Evolutionary conservation across 768 basidiomycete species (phyloP).

Genomic region (Crassisporium funariophilum): DNA sequence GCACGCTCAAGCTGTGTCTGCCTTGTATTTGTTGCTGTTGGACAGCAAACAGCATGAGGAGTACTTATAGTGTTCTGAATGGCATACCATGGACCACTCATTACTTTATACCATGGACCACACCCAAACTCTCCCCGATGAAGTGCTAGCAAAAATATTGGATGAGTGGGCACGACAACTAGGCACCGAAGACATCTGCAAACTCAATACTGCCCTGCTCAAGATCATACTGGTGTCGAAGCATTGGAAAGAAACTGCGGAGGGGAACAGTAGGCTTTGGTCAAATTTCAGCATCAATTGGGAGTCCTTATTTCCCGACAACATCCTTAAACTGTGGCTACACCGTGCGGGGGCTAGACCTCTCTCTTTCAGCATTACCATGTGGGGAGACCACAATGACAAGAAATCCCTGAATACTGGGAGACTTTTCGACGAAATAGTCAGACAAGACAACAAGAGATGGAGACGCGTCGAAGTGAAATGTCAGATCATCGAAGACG

Average conservation of each 20-base stretch:
- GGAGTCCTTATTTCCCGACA: background rate
- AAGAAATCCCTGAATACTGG: background rate
- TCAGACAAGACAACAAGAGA: slow-evolving; percentile 7
- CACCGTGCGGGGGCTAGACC: slow-evolving; percentile 15
- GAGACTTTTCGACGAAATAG: slow-evolving; percentile 8
- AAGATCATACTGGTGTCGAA: slow-evolving; percentile 14
- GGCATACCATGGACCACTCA: too few species aligned
- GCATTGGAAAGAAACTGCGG: slow-evolving; percentile 13
- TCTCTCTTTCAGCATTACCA: slow-evolving; percentile 12
- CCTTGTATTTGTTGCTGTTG: too few species aligned
- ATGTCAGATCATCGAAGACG: slow-evolving; percentile 22
- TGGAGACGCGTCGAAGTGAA: slow-evolving; percentile 24
- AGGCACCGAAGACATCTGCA: background rate
- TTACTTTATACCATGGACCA: background rate
- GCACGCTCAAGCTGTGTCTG: too few species aligned
- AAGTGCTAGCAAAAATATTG: slow-evolving; percentile 13
- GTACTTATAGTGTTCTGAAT: too few species aligned
- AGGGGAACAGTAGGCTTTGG: slow-evolving; percentile 15
- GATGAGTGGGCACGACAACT: background rate
- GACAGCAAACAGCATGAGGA: too few species aligned
- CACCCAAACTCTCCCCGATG: background rate
- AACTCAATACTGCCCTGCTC: slow-evolving; percentile 9
- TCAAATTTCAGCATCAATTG: slow-evolving; percentile 6
- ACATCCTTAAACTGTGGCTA: slow-evolving; percentile 15
- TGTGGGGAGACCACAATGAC: slow-evolving; percentile 10